Evolutionary conservation across 257 asterid genomes (phyloP).

Genomic region (Solanum lignicaule): DNA sequence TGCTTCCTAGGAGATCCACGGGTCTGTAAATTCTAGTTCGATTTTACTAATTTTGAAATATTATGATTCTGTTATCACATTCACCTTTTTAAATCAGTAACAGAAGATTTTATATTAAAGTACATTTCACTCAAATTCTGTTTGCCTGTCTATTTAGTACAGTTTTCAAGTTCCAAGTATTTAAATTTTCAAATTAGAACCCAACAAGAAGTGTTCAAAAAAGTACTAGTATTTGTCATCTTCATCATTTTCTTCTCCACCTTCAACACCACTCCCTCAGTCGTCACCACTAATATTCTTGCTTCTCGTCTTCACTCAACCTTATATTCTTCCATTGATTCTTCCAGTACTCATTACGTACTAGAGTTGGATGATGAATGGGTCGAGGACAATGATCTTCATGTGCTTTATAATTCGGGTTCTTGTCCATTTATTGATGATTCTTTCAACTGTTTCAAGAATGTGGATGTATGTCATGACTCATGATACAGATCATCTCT

Average conservation of each 20-base stretch:
- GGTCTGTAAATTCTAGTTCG: slow-evolving; percentile 5
- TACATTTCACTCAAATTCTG: not conserved
- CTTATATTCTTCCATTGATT: too few species aligned
- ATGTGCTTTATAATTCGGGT: not conserved
- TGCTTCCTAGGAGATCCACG: slow-evolving; percentile 26
- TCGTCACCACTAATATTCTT: too few species aligned
- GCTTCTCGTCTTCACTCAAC: too few species aligned
- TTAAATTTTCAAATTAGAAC: too few species aligned
- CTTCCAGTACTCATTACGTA: not conserved
- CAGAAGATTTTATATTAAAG: not conserved
- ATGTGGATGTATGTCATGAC: not conserved
- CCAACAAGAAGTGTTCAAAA: too few species aligned
- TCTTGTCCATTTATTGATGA: not conserved
- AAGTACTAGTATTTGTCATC: too few species aligned
- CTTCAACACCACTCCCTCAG: too few species aligned
- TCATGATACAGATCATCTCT: not conserved
- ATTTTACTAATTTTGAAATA: not conserved
- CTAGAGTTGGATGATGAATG: not conserved
- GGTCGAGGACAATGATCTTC: not conserved
- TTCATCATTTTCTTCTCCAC: too few species aligned
- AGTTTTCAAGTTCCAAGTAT: too few species aligned
- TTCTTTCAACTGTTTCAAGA: not conserved
- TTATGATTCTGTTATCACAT: not conserved
- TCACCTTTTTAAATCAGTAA: not conserved
- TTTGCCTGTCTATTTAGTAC: not conserved